phyloP scores from a whole-genome alignment of 2,329 filamentous ascomycete species.

The Ophiostoma novo-ulmi region DNA sequence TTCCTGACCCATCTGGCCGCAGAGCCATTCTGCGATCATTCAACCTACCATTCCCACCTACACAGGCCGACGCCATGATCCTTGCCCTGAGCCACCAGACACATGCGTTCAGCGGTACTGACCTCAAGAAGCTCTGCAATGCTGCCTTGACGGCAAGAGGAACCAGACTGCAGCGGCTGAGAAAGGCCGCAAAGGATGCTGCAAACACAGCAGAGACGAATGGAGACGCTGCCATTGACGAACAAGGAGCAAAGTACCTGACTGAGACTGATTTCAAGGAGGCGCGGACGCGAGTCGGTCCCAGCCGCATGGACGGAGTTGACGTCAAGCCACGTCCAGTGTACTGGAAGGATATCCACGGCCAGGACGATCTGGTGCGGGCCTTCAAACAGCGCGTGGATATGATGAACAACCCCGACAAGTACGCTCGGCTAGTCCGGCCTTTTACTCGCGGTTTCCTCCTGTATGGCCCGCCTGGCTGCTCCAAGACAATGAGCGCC shows the following conservation, averaged over 20 bases:
- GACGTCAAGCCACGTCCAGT: constrained; percentile 84
- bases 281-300: constrained; percentile 65
- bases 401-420: constrained; percentile 32
- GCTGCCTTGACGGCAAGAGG: neutral
- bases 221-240: neutral
- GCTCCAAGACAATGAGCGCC: constrained; percentile 88
- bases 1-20: constrained; percentile 67
- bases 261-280: constrained; percentile 52
- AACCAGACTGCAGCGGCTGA: neutral
- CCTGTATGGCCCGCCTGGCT: constrained; percentile 87
- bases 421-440: constrained; percentile 37
- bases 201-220: neutral
- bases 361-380: constrained; percentile 69
- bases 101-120: constrained; percentile 77
- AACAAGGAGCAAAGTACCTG: constrained; percentile 30
- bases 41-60: constrained; percentile 43
- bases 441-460: constrained; percentile 67
- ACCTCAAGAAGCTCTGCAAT: constrained; percentile 40
- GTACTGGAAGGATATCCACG: constrained; percentile 82
- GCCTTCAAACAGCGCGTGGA: constrained; percentile 50
- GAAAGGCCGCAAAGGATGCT: neutral
- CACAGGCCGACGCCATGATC: constrained; percentile 49
- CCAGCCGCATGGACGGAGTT: constrained; percentile 83
- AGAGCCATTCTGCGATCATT: constrained; percentile 67
- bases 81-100: constrained; percentile 64